phyloP scores from a whole-genome alignment of 352 stramenopile genomes.

The Phytophthora podocarpi region DNA sequence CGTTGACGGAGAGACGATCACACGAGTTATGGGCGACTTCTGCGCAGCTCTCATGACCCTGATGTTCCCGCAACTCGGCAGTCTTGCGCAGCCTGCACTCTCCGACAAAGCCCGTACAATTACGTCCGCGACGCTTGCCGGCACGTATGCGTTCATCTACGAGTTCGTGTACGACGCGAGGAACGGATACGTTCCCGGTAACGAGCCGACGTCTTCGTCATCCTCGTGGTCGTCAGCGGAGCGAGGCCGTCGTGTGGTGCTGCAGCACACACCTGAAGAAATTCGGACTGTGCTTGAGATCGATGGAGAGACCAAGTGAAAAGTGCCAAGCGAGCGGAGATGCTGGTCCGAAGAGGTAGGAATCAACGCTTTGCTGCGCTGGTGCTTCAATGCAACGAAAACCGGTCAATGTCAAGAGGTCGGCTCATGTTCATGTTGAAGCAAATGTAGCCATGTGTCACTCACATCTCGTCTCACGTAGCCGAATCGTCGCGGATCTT shows the following conservation, averaged over 20 bases:
- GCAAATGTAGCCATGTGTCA: constrained; percentile 3
- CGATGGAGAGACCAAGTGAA: constrained; percentile 40
- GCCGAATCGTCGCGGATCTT: constrained; percentile 31
- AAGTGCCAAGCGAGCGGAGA: background rate
- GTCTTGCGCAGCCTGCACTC: constrained; percentile 52
- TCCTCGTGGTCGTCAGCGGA: constrained; percentile 16
- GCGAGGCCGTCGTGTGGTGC: constrained; percentile 29
- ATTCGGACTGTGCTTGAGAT: constrained; percentile 70
- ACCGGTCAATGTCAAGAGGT: background rate
- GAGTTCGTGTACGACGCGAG: constrained; percentile 59
- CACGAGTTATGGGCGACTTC: constrained; percentile 61
- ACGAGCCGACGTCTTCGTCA: constrained; percentile 17
- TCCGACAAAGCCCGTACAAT: constrained; percentile 47
- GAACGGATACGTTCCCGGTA: constrained; percentile 43
- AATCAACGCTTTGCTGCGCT: no score
- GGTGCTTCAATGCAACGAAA: no score
- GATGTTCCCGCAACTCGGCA: constrained; percentile 58
- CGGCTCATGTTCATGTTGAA: constrained; percentile 15
- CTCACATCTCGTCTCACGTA: constrained; percentile 6
- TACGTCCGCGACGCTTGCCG: constrained; percentile 44
- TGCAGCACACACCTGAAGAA: constrained; percentile 67
- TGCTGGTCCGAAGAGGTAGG: no score
- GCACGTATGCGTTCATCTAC: constrained; percentile 58
- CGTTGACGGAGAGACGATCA: constrained; percentile 55
- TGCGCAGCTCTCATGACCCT: constrained; percentile 51